Evolutionary conservation across 2,329 filamentous ascomycete genomes (phyloP).

Genomic region (Alternaria arborescens): DNA sequence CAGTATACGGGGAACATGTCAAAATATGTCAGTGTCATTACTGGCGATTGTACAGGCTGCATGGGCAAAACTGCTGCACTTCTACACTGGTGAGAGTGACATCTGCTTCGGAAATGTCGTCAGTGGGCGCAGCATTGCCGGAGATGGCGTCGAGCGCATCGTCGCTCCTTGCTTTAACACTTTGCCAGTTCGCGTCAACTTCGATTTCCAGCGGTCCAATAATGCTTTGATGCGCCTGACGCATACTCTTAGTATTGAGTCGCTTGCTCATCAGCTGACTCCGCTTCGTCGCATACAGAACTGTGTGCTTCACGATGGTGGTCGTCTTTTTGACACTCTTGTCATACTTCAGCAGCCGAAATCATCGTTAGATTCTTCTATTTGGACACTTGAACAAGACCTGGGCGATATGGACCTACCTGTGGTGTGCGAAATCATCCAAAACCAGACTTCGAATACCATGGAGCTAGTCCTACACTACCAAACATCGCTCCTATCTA

Average conservation of each 20-base stretch:
- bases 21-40: constrained; percentile 53
- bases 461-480: constrained; percentile 71
- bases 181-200: constrained; percentile 71
- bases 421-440: constrained; percentile 77
- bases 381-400: constrained; percentile 63
- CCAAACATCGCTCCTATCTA: constrained; percentile 35
- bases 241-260: constrained; percentile 68
- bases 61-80: constrained; percentile 72
- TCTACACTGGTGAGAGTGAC: constrained; percentile 66
- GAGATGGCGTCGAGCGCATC: constrained; percentile 73
- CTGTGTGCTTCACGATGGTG: constrained; percentile 55
- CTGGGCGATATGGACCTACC: constrained; percentile 75
- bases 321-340: constrained; percentile 78
- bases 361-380: constrained; percentile 52
- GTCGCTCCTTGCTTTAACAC: constrained; percentile 96
- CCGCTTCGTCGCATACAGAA: constrained; percentile 76
- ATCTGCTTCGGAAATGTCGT: constrained; percentile 89
- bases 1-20: constrained; percentile 32
- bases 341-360: constrained; percentile 77
- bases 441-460: constrained; percentile 60
- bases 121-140: constrained; percentile 74
- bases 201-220: constrained; percentile 61
- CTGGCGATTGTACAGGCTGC: constrained; percentile 74
- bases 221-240: constrained; percentile 67
- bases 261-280: constrained; percentile 76